Evolutionary conservation across 306 rosid genomes (phyloP).

Genomic region (Canavalia ensiformis): DNA sequence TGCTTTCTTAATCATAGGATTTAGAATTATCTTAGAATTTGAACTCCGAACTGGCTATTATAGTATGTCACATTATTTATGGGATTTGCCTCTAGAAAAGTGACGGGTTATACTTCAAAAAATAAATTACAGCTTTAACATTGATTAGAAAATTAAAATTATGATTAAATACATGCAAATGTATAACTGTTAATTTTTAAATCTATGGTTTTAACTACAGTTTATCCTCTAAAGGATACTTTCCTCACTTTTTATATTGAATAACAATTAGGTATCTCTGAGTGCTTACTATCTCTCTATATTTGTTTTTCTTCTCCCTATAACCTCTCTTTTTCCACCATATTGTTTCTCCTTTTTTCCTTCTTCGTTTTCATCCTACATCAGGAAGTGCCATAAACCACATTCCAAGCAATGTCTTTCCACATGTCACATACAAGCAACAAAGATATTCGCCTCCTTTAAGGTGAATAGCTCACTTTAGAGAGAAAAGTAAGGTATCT

Average conservation of each 20-base stretch:
- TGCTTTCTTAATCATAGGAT: background rate
- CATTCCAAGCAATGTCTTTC: background rate
- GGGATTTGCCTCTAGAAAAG: background rate
- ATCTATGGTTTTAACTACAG: background rate
- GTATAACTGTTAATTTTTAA: background rate
- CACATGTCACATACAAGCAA: conserved; percentile 20
- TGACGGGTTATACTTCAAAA: background rate
- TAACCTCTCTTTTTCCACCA: background rate
- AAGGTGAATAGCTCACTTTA: background rate
- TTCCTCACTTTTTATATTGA: conserved; percentile 11
- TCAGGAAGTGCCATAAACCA: conserved; percentile 33
- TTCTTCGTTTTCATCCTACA: background rate
- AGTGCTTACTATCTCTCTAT: conserved; percentile 14
- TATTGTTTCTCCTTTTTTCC: background rate
- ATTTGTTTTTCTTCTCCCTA: background rate
- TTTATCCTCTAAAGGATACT: background rate
- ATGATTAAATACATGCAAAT: too few species aligned
- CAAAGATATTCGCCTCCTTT: background rate
- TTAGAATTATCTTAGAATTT: conserved; percentile 28
- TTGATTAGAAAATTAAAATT: too few species aligned
- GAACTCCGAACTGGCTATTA: background rate
- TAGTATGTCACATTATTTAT: background rate
- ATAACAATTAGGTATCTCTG: conserved; percentile 2
- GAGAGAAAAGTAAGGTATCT: background rate
- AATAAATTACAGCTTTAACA: background rate